A percentile compares a stretch with the other conserved stretches of the same genome.
phyloP scores from a whole-genome alignment of 1,284 basidiomycete species.

The Stygiomarasmius scandens region DNA sequence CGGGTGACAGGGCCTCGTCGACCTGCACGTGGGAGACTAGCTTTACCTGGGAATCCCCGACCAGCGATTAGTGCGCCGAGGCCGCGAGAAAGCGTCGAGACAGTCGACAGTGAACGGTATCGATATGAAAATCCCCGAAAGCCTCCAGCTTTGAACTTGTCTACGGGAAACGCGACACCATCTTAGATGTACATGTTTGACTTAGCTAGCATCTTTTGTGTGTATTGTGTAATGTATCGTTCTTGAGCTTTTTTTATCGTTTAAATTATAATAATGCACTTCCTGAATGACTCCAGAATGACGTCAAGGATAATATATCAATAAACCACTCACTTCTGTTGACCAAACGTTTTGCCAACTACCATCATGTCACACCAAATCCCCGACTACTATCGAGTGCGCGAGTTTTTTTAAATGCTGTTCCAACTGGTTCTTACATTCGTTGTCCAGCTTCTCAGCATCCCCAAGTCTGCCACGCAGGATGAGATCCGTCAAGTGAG shows the following conservation, averaged over 20 bases:
- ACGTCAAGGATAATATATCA: too few species aligned
- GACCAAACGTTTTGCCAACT: neutral
- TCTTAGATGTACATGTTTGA: slow-evolving; percentile 22
- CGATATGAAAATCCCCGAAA: slow-evolving; percentile 47
- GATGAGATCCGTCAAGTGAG: slow-evolving; percentile 66
- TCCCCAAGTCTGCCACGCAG: slow-evolving; percentile 60
- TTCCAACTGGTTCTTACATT: too few species aligned
- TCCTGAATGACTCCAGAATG: too few species aligned
- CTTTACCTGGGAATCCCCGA: slow-evolving; percentile 31
- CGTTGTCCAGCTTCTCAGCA: slow-evolving; percentile 50
- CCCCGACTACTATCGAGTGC: slow-evolving; percentile 67
- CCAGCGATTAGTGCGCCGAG: slow-evolving; percentile 37
- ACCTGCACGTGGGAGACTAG: slow-evolving; percentile 18
- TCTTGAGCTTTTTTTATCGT: neutral
- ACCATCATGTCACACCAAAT: slow-evolving; percentile 39
- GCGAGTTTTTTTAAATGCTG: too few species aligned
- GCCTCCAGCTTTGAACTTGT: slow-evolving; percentile 16
- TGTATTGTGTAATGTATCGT: neutral
- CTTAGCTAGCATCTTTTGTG: neutral
- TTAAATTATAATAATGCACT: too few species aligned
- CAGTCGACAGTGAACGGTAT: slow-evolving; percentile 30
- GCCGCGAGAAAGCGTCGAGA: slow-evolving; percentile 18
- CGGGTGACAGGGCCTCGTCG: slow-evolving; percentile 21
- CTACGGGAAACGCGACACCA: neutral
- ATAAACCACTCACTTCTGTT: neutral